A percentile compares a stretch with the other conserved stretches of the same genome.
Evolutionary conservation across 116 monocot genomes (phyloP).

Genomic region (Phalaenopsis hybrid): DNA sequence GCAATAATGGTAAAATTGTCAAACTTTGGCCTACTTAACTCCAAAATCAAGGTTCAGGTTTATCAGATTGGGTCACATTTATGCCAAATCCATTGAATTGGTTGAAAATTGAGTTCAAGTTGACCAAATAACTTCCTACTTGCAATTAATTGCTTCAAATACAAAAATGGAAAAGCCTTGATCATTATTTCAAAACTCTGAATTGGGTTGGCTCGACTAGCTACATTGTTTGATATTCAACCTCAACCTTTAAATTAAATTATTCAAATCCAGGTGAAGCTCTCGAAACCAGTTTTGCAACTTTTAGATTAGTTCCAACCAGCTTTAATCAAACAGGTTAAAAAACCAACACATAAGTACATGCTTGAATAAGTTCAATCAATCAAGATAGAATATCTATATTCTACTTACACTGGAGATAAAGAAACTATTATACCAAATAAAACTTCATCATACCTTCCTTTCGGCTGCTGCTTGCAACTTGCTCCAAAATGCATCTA

Average conservation of each 20-base stretch:
- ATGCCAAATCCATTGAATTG: background rate
- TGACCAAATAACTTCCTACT: background rate
- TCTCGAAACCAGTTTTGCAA: background rate
- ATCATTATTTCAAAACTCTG: background rate
- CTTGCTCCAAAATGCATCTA: slow-evolving; percentile 41
- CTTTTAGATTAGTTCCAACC: background rate
- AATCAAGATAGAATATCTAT: background rate
- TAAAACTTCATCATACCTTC: slow-evolving; percentile 27
- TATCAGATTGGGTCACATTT: background rate
- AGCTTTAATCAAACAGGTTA: background rate
- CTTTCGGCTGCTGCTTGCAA: slow-evolving; percentile 29
- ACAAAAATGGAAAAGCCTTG: background rate
- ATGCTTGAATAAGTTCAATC: background rate
- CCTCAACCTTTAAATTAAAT: background rate
- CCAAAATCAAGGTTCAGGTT: background rate
- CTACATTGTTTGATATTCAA: background rate
- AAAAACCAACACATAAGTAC: background rate
- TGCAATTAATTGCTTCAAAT: background rate
- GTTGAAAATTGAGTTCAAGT: background rate
- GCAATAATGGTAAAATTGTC: background rate
- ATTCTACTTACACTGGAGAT: background rate
- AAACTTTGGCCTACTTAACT: background rate
- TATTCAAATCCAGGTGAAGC: background rate
- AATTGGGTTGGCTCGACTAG: background rate
- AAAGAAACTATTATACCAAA: background rate